Percentiles rank a stretch among this genome's conserved stretches.
phyloP scores from a whole-genome alignment of 495 filamentous ascomycete genomes.

The Penicillium paxilli region DNA sequence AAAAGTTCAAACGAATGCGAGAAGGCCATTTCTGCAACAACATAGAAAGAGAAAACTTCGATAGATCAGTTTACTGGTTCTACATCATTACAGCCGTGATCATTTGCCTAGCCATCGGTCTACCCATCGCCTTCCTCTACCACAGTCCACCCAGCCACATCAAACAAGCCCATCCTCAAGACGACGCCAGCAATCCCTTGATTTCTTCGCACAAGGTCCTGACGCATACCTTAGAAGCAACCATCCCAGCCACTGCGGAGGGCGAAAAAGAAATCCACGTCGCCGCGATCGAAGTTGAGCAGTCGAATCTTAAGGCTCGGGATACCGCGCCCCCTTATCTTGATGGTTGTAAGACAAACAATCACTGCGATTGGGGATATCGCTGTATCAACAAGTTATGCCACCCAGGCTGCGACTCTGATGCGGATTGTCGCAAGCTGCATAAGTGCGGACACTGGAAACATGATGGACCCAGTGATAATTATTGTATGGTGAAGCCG shows the following conservation, averaged over 20 bases:
- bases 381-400: neutral
- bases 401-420: neutral
- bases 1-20: neutral
- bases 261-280: neutral
- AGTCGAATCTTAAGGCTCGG: neutral
- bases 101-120: too few relatives aligned
- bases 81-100: too few relatives aligned
- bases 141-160: too few relatives aligned
- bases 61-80: too few relatives aligned
- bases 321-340: neutral
- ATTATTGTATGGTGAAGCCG: neutral
- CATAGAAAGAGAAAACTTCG: neutral
- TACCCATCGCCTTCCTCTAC: too few relatives aligned
- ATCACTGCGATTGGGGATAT: neutral
- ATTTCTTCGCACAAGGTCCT: too few relatives aligned
- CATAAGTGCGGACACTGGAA: neutral
- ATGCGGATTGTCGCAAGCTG: neutral
- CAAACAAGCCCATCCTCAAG: too few relatives aligned
- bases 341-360: neutral
- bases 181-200: too few relatives aligned
- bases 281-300: neutral
- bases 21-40: neutral
- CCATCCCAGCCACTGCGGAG: neutral
- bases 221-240: neutral
- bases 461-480: neutral